A percentile compares a stretch with the other conserved stretches of the same genome.
These are phyloP conservation scores for Curvularia hawaiiensis DNA, from an alignment of 2,329 filamentous ascomycete species.

Conservation along the genomic window DNA sequence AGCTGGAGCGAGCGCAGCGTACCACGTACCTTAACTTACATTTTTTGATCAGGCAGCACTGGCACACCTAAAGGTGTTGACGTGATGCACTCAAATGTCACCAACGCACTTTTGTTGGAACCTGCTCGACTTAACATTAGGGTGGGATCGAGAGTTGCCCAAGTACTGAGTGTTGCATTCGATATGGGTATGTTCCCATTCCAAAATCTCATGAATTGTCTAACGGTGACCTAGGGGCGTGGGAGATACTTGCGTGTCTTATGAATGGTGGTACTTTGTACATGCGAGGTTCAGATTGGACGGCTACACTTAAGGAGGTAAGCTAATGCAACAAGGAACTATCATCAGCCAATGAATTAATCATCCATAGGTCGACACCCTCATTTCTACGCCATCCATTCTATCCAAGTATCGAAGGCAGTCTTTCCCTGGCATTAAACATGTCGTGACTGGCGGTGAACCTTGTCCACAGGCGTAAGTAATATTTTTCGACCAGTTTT, in stretches of 20 bases:
- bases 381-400: conserved; percentile 64
- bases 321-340: conserved; percentile 3
- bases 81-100: conserved; percentile 61
- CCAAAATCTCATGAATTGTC: neutral
- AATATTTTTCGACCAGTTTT: neutral
- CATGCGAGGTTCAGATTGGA: conserved; percentile 58
- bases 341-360: conserved; percentile 8
- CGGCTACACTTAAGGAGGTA: conserved; percentile 54
- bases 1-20: neutral
- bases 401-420: conserved; percentile 57
- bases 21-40: conserved; percentile 1
- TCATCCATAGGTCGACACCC: conserved; percentile 52
- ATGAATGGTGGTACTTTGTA: conserved; percentile 64
- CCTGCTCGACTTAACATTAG: conserved; percentile 60
- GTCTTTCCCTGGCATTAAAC: conserved; percentile 58
- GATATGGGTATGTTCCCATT: conserved; percentile 60
- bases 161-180: conserved; percentile 63
- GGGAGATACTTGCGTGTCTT: conserved; percentile 63
- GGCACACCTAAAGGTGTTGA: conserved; percentile 64
- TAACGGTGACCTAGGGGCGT: conserved; percentile 53
- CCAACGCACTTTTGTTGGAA: conserved; percentile 58
- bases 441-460: conserved; percentile 61
- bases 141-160: conserved; percentile 59
- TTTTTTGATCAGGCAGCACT: conserved; percentile 52
- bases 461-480: conserved; percentile 54